phyloP scores from a whole-genome alignment of 192 early-diverging fungal genomes.

The Coemansia sp. region DNA sequence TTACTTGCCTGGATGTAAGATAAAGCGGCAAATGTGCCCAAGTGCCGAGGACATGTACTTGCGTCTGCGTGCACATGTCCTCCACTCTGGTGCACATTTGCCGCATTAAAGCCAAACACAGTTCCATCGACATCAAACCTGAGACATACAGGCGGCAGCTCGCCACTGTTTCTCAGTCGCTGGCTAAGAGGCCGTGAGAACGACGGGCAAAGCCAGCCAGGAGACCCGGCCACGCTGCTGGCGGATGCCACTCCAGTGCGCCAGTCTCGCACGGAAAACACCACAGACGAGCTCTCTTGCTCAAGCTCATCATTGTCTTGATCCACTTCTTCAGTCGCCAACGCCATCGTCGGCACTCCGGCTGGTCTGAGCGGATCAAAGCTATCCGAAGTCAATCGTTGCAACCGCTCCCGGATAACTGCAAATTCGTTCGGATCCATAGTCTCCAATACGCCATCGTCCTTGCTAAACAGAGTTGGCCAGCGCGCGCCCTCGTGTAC shows the following conservation, averaged over 20 bases:
- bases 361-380: constrained; percentile 7
- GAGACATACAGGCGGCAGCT: constrained; percentile 61
- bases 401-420: constrained; percentile 60
- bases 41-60: constrained; percentile 42
- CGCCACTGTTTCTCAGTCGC: neutral
- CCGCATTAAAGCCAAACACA: constrained; percentile 56
- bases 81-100: neutral
- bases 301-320: constrained; percentile 42
- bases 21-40: constrained; percentile 66
- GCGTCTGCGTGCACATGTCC: neutral
- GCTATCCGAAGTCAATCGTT: constrained; percentile 61
- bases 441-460: constrained; percentile 66
- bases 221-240: constrained; percentile 55
- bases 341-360: neutral
- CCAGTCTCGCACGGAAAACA: constrained; percentile 52
- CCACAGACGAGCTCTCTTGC: constrained; percentile 20
- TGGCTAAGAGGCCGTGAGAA: constrained; percentile 24
- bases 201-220: constrained; percentile 65
- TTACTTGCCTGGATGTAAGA: constrained; percentile 78
- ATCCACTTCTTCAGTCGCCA: constrained; percentile 20
- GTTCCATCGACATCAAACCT: constrained; percentile 72
- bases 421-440: constrained; percentile 63
- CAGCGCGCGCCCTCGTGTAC: constrained; percentile 62
- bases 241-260: constrained; percentile 37
- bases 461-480: constrained; percentile 64